A percentile compares a stretch with the other conserved stretches of the same genome.
These are phyloP conservation scores for Iodosphaeria phyllophila DNA, from an alignment of 2,329 filamentous ascomycete genomes.

Conservation along the genomic window DNA sequence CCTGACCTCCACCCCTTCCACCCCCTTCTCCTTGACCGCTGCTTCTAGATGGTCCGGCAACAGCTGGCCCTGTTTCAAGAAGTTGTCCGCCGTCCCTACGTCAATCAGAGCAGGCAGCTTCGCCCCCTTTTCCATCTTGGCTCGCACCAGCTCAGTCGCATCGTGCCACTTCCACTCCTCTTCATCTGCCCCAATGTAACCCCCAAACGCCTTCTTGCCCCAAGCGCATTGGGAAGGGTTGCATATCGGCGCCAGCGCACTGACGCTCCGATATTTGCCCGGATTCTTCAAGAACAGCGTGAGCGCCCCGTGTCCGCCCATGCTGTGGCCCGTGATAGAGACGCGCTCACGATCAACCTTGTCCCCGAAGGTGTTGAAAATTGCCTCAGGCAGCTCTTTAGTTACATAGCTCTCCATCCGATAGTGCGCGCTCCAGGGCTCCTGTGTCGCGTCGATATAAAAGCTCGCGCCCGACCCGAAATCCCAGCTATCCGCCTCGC, in stretches of 20 bases:
- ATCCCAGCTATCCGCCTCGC: conserved; percentile 78
- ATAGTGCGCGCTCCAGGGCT: conserved; percentile 63
- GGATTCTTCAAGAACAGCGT: conserved; percentile 87
- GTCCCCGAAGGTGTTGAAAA: conserved; percentile 52
- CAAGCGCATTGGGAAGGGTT: conserved; percentile 78
- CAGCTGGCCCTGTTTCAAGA: conserved; percentile 86
- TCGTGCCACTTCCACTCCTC: conserved; percentile 76
- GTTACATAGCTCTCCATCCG: conserved; percentile 90
- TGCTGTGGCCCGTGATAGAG: conserved; percentile 83
- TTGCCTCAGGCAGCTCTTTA: conserved; percentile 61
- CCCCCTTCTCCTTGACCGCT: conserved; percentile 58
- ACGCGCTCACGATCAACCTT: conserved; percentile 52
- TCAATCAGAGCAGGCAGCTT: conserved; percentile 70
- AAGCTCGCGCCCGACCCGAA: conserved; percentile 88
- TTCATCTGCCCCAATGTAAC: conserved; percentile 67
- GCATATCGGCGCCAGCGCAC: conserved; percentile 75
- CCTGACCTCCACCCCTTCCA: conserved; percentile 55
- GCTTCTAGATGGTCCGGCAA: conserved; percentile 82
- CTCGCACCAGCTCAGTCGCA: conserved; percentile 71
- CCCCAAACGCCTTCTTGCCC: conserved; percentile 87
- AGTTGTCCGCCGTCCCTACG: conserved; percentile 86
- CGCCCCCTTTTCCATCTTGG: conserved; percentile 38
- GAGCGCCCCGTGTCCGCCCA: conserved; percentile 92
- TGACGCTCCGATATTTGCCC: conserved; percentile 72
- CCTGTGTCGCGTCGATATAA: conserved; percentile 71